phyloP scores from a whole-genome alignment of 495 filamentous ascomycete genomes.

The Geoglossum glabrum region DNA sequence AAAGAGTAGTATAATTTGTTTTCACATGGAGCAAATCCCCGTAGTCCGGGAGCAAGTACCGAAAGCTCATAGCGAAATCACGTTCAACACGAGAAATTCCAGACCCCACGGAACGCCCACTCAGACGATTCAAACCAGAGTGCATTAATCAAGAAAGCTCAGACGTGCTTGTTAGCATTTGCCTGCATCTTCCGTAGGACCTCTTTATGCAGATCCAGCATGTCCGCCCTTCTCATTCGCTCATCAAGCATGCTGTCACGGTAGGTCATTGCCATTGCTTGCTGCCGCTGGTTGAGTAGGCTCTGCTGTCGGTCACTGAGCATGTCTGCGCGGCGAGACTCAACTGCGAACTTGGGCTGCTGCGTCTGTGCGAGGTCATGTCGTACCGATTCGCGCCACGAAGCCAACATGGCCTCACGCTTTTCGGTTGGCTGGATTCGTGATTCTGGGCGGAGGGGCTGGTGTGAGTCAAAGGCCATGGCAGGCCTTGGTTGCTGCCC shows the following conservation, averaged over 20 bases:
- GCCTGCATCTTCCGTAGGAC: constrained; percentile 72
- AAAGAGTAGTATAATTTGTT: no score
- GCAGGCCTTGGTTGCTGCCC: constrained; percentile 6
- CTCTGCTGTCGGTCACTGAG: constrained; percentile 22
- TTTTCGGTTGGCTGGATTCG: constrained; percentile 21
- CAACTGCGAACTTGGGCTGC: constrained; percentile 20
- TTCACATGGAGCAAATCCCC: no score
- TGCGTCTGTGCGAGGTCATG: constrained; percentile 32
- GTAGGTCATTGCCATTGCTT: constrained; percentile 14
- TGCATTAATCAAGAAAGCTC: no score
- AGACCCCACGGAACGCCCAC: no score
- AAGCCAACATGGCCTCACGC: constrained; percentile 43
- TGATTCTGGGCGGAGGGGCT: constrained; percentile 26
- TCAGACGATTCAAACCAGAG: no score
- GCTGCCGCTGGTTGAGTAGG: constrained; percentile 23
- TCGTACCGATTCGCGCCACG: constrained; percentile 53
- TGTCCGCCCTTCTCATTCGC: constrained; percentile 54
- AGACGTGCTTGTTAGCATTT: constrained; percentile 31
- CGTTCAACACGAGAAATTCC: no score
- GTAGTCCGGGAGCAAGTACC: no score
- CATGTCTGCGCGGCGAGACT: constrained; percentile 25
- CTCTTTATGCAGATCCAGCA: constrained; percentile 60
- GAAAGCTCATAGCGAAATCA: no score
- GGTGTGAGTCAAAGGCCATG: constrained; percentile 33
- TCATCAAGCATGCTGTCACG: constrained; percentile 40